Conservation (phyloP, 2,329 filamentous ascomycete species). For the Colletotrichum sp. region DNA sequence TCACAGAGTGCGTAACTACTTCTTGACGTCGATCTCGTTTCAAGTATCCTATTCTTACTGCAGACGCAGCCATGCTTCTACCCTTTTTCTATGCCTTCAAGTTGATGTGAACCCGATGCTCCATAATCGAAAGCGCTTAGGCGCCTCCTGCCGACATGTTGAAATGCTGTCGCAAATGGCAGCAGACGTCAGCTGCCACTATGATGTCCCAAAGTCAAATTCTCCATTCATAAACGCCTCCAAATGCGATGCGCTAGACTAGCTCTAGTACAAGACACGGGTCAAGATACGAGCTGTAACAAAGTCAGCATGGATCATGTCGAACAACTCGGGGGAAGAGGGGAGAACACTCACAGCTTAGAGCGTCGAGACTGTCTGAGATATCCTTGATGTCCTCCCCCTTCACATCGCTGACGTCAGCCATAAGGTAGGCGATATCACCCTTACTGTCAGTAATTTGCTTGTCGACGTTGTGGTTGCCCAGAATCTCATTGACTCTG, state of each 20-base stretch:
- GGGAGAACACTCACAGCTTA: constrained; percentile 68
- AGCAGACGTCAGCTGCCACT: background rate
- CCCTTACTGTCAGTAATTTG: constrained; percentile 96
- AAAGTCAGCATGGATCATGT: constrained; percentile 1
- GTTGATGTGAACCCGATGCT: constrained; percentile 16
- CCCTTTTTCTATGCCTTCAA: constrained; percentile 1
- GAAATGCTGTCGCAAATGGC: constrained; percentile 4
- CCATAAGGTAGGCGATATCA: constrained; percentile 96
- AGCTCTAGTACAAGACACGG: constrained; percentile 47
- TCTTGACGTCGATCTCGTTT: background rate
- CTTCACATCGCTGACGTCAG: constrained; percentile 89
- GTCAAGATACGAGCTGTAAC: constrained; percentile 49
- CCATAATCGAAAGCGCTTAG: background rate
- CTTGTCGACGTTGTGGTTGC: constrained; percentile 97
- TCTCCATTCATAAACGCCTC: background rate
- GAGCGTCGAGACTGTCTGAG: constrained; percentile 79
- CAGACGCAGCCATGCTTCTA: background rate
- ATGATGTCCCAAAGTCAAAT: background rate
- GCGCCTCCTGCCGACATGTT: constrained; percentile 6
- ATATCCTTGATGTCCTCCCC: constrained; percentile 83
- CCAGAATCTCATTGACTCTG: constrained; percentile 93
- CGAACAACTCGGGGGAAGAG: background rate
- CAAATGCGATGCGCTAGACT: background rate
- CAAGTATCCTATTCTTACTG: background rate
- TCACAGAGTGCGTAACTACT: background rate